phyloP scores from a whole-genome alignment of 2,329 filamentous ascomycete species.

The Phyllosticta citriasiana region DNA sequence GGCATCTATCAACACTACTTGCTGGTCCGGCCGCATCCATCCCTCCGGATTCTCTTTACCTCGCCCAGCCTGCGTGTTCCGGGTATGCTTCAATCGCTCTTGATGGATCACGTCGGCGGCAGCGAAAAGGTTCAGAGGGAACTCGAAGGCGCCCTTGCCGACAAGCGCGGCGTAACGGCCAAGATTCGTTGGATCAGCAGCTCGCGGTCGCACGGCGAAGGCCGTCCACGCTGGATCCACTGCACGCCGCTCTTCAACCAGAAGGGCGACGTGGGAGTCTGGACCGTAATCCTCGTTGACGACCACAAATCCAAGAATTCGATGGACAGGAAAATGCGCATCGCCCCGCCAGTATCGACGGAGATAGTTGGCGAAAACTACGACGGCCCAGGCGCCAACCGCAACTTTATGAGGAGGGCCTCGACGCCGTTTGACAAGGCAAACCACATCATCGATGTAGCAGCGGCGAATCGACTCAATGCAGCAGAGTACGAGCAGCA shows the following conservation, averaged over 20 bases:
- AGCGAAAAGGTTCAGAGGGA: constrained; percentile 43
- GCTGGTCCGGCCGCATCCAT: constrained; percentile 37
- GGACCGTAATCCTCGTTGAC: constrained; percentile 68
- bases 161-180: constrained; percentile 62
- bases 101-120: constrained; percentile 41
- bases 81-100: constrained; percentile 39
- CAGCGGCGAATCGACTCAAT: background rate
- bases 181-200: constrained; percentile 58
- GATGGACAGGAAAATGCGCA: background rate
- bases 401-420: background rate
- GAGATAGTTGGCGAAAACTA: background rate
- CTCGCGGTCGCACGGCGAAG: constrained; percentile 37
- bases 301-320: constrained; percentile 34
- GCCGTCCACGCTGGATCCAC: constrained; percentile 64
- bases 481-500: background rate
- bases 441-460: background rate
- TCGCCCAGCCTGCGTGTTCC: constrained; percentile 41
- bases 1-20: constrained; percentile 44
- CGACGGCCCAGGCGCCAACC: background rate
- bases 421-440: background rate
- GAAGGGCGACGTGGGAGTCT: constrained; percentile 60
- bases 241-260: constrained; percentile 62
- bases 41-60: constrained; percentile 40
- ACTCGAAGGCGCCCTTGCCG: constrained; percentile 50
- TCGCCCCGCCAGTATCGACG: constrained; percentile 3